Base-by-base conservation (phyloP, 148 eudicot genomes). In the Persicaria tinctoria region DNA sequence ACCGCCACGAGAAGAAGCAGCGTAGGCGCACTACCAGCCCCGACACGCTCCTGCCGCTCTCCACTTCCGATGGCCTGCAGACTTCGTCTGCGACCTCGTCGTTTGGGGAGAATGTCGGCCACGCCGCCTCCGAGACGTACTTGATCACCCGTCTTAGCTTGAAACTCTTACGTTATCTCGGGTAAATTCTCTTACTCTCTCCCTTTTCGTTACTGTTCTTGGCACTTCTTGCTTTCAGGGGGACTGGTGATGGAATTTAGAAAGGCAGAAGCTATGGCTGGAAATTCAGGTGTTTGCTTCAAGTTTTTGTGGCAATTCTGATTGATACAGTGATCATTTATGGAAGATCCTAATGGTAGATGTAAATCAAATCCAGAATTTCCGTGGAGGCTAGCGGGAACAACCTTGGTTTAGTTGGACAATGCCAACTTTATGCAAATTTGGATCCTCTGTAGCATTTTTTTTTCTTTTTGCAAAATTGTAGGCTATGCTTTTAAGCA, bases 21-120 rank as follows among this genome's bases (percentile, higher is more conserved):
- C 73, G 89, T n/a, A 68, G 90, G 13, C 80, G 89, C 8, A 63
- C 51, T 76, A 73, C 63, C 1, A 85, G 87, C 74, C 85, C 84
- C 18, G 80, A 75, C 32, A 76, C 76, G 47, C 79, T 79, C 53
- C 18, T 83, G 1, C 14, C 81, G 0, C 32, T 75, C 32, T 70
- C 74, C 12, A 9, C 73, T 17, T 46, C 70, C 45, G 69, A 51
- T 8, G 53, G 23, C 20, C 13, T 14, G 27, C 68, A 32, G 5
- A 14, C 68, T 63, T 32, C 68, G 16, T 70, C 73, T 0, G 18
- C 27, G 51, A 45, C 8, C 14, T 70, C 45, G 2, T 77, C 79
- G 62, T 80, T 82, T 68, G 55, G 78, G 50, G 62, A 73, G 51
- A 79, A 76, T 18, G 63, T 79, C 54, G 81, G 78, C 14, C 77